phyloP scores from a whole-genome alignment of 805 yeast species.

The Pichia thaimueangensis region DNA sequence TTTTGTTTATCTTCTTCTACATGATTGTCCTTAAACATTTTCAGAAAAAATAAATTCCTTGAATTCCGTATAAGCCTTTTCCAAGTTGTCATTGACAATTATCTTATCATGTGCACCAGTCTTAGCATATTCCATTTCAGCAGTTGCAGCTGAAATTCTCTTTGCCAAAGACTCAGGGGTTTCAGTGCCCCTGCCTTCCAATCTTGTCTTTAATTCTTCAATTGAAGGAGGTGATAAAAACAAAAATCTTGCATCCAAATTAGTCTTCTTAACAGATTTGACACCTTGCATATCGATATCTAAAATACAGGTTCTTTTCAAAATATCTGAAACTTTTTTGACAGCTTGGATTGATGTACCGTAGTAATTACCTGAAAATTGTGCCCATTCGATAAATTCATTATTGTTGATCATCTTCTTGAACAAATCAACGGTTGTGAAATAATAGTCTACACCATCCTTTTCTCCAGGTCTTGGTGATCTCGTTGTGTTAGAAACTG shows the following conservation, averaged over 20 bases:
- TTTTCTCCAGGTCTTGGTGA: constrained; percentile 86
- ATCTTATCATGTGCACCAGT: constrained; percentile 89
- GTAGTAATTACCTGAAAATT: constrained; percentile 94
- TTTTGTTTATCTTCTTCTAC: too few species aligned
- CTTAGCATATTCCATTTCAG: constrained; percentile 83
- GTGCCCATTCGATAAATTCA: constrained; percentile 95
- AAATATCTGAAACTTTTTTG: constrained; percentile 52
- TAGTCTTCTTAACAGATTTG: constrained; percentile 76
- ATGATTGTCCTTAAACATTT: too few species aligned
- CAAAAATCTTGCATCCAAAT: constrained; percentile 75
- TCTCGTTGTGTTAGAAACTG: constrained; percentile 91
- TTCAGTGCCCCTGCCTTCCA: constrained; percentile 91
- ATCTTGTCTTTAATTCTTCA: constrained; percentile 67
- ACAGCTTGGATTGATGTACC: constrained; percentile 91
- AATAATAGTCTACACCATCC: constrained; percentile 86
- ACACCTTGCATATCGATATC: constrained; percentile 99
- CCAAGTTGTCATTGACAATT: constrained; percentile 87
- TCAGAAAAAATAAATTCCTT: constrained; percentile 63
- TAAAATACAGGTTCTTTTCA: constrained; percentile 75
- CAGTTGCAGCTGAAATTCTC: constrained; percentile 80
- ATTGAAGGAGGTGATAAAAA: constrained; percentile 92
- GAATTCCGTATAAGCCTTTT: constrained; percentile 77
- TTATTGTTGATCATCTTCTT: constrained; percentile 63
- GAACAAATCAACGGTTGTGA: constrained; percentile 74
- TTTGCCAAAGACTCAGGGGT: constrained; percentile 76